Evolutionary conservation across 1,139 yeast genomes (phyloP), one percentile per base, ranked within the genome.

Genomic region (Suhomyces atakaporum): DNA sequence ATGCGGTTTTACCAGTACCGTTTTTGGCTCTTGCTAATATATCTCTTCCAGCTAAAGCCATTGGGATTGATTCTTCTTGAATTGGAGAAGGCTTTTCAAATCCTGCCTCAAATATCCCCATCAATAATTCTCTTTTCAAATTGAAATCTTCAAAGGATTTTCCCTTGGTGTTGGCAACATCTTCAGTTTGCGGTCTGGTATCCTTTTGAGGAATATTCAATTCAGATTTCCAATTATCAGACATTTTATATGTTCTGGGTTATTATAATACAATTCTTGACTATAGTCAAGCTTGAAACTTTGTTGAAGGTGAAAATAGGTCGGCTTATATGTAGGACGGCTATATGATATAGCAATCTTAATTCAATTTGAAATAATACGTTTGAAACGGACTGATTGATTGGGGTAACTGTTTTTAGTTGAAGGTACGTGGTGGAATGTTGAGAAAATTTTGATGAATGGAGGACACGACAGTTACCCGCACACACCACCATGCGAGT

Each of bases 31-130:
- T 80, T 11, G 99, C 99, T 49, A 92, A 77, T 45, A 94, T 86
- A 64, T 92, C 98, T 68, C 96, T 81, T 35, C 98, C 97, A 33
- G 95, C 84, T 35, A 92, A 75, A 1, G 97, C 97, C 60, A 89
- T 86, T 3, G 98, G 98, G 42, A 92, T 92, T 10, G 96, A 81
- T 62, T 90, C 98, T 69, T 92, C 97, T 67, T 92, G 99, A 56
- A 92, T 89, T 14, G 99, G 98, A 15, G 97, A 88, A 7, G 99
- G 98, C 58, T 86, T 88, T 62, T 92, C 99, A 57, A 92, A 92
- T 30, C 99, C 98, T 2, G 98, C 97, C 63, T 94, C 99, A 58
- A 90, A 92, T 51, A 92, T 92, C 23, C 98, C 98, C 98, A 92
- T 94, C 58, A 94, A 72, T 45, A 92, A 75, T 58, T 92, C 96